A percentile compares a stretch with the other conserved stretches of the same genome.
These are phyloP conservation scores for Helianthus annuus DNA, from an alignment of 129 eudicot genomes.

Conservation along the genomic window HanXRQr2.0-SUNRISE NC_035443.2:45727593-45728092, in stretches of 20 bases:
- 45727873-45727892: constrained; percentile 36
- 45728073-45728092: constrained; percentile 79
- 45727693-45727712: background rate
- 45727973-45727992: constrained; percentile 55
- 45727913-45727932: constrained; percentile 60
- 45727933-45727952: constrained; percentile 46
- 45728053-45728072: background rate
- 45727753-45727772: too few species aligned
- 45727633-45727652: background rate
- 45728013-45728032: constrained; percentile 13
- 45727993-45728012: constrained; percentile 19
- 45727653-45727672: background rate
- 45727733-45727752: too few species aligned
- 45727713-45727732: background rate
- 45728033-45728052: background rate
- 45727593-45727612: too few species aligned
- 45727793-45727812: background rate
- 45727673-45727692: background rate
- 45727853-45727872: constrained; percentile 42
- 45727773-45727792: background rate
- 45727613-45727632: background rate
- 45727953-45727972: constrained; percentile 46
- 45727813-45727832: constrained; percentile 59
- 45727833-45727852: constrained; percentile 36
- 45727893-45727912: constrained; percentile 40